A percentile compares a stretch with the other conserved stretches of the same genome.
Evolutionary conservation across 2,329 filamentous ascomycete species (phyloP).

Genomic region (Cladosporium sp.): DNA sequence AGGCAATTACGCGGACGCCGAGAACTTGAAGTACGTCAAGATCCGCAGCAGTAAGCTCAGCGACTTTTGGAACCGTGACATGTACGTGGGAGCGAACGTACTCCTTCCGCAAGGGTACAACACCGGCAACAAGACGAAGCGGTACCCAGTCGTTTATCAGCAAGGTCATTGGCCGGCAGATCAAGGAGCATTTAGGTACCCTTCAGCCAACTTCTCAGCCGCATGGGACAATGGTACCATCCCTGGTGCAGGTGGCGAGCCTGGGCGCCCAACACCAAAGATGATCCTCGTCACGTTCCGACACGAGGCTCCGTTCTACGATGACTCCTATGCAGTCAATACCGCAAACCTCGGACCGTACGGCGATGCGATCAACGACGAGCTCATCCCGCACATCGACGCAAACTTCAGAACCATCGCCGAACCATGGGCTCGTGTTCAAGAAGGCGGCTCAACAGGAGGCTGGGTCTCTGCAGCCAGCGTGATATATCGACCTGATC

Average conservation of each 20-base stretch:
- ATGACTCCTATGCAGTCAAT: slow-evolving; percentile 38
- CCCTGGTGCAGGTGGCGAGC: slow-evolving; percentile 24
- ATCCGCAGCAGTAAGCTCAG: slow-evolving; percentile 35
- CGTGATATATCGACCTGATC: slow-evolving; percentile 36
- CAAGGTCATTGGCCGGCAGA: too few relatives aligned
- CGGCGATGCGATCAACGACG: slow-evolving; percentile 39
- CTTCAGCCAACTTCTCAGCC: slow-evolving; percentile 10
- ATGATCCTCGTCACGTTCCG: slow-evolving; percentile 36
- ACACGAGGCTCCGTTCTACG: slow-evolving; percentile 37
- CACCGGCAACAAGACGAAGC: too few relatives aligned
- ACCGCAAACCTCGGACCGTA: slow-evolving; percentile 38
- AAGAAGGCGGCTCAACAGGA: slow-evolving; percentile 36
- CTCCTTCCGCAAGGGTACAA: slow-evolving; percentile 34
- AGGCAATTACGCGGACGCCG: slow-evolving; percentile 36
- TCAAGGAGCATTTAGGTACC: too few relatives aligned
- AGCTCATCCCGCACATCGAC: slow-evolving; percentile 35
- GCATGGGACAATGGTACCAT: slow-evolving; percentile 33
- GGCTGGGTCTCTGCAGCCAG: slow-evolving; percentile 36
- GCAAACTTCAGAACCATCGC: slow-evolving; percentile 33
- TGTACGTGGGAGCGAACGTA: slow-evolving; percentile 35
- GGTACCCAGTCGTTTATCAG: too few relatives aligned
- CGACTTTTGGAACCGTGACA: slow-evolving; percentile 35
- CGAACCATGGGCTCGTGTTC: slow-evolving; percentile 34
- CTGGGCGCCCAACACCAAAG: slow-evolving; percentile 30
- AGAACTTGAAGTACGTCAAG: slow-evolving; percentile 34